Evolutionary conservation across 2,329 filamentous ascomycete species (phyloP).

Genomic region (Hymenoscyphus fraxineus): DNA sequence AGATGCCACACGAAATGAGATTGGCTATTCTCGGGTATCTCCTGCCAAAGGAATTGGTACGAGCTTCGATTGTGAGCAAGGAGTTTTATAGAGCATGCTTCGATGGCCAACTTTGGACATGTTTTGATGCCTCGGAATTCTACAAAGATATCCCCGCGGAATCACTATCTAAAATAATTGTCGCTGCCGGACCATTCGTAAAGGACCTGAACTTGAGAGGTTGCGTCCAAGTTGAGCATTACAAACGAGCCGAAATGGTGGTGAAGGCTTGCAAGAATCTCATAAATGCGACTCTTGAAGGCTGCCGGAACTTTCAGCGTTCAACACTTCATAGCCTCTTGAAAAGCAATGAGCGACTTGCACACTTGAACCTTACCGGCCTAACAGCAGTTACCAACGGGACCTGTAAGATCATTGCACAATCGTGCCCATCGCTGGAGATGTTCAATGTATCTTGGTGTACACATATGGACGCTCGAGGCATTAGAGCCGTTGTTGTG

Average conservation of each 20-base stretch:
- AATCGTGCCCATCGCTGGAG: conserved; percentile 77
- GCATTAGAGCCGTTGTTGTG: conserved; percentile 68
- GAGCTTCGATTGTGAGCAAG: conserved; percentile 72
- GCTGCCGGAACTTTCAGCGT: conserved; percentile 78
- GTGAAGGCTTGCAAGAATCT: conserved; percentile 84
- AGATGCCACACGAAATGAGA: conserved; percentile 78
- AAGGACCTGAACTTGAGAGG: conserved; percentile 86
- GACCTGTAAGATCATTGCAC: conserved; percentile 80
- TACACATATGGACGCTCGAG: conserved; percentile 73
- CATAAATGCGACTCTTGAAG: conserved; percentile 82
- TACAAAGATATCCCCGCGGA: conserved; percentile 83
- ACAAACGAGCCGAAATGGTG: conserved; percentile 71
- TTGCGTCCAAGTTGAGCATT: conserved; percentile 82
- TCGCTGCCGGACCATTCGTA: conserved; percentile 81
- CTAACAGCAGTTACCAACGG: conserved; percentile 75
- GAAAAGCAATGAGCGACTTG: conserved; percentile 67
- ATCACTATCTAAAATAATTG: conserved; percentile 80
- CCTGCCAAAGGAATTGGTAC: conserved; percentile 74
- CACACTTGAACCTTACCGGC: conserved; percentile 83
- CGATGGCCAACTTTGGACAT: conserved; percentile 90
- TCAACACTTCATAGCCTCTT: conserved; percentile 75
- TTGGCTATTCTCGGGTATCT: conserved; percentile 74
- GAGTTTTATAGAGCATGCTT: conserved; percentile 80
- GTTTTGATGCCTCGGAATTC: conserved; percentile 79
- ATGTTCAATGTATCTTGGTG: conserved; percentile 92